Evolutionary conservation across 225 moss, liverwort and hornwort species (phyloP).

Genomic region (Lunularia cruciata): DNA sequence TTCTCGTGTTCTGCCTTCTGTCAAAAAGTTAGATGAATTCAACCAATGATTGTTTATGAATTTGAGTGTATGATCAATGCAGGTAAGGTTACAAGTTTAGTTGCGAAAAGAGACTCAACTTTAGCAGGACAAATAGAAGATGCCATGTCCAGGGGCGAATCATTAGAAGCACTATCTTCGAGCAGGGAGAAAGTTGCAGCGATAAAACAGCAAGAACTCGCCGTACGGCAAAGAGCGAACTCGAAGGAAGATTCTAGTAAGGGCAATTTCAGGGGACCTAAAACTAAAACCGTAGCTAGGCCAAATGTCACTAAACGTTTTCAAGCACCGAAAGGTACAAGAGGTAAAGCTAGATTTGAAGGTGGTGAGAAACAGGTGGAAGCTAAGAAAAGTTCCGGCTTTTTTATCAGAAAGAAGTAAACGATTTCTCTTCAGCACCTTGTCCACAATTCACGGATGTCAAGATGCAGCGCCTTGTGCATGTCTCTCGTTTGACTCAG

Average conservation of each 20-base stretch:
- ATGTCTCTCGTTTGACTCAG: too few species aligned
- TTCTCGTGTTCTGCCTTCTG: not conserved
- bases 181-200: constrained; percentile 71
- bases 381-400: constrained; percentile 30
- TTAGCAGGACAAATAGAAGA: constrained; percentile 86
- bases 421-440: not conserved
- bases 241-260: constrained; percentile 23
- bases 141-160: constrained; percentile 85
- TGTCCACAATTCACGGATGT: not conserved
- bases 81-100: constrained; percentile 92
- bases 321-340: constrained; percentile 23
- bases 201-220: constrained; percentile 58
- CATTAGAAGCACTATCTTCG: constrained; percentile 73
- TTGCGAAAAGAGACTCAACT: constrained; percentile 83
- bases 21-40: not conserved
- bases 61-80: constrained; percentile 9
- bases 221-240: constrained; percentile 30
- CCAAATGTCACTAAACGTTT: constrained; percentile 16
- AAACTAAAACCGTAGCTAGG: constrained; percentile 9
- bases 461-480: not conserved
- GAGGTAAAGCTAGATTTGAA: constrained; percentile 40
- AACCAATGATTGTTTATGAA: not conserved
- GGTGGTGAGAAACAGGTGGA: constrained; percentile 13
- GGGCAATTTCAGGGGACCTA: constrained; percentile 31
- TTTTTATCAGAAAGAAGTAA: constrained; percentile 34